Base-by-base conservation (phyloP, 1,139 yeast species). In the Arxiozyma bovina region DNA sequence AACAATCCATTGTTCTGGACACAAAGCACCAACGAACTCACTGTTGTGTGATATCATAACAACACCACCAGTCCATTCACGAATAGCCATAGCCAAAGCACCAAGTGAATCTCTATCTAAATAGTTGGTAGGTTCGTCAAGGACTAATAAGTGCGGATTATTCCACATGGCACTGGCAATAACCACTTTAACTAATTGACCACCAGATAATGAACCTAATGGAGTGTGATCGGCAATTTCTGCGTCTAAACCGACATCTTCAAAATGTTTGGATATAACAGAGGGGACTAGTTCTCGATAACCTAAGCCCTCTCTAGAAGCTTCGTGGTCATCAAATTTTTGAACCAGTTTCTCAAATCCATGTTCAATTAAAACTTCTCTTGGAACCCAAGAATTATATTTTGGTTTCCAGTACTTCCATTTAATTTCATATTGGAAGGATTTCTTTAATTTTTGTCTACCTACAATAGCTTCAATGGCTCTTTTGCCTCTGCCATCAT, bases 101-200 rank as follows among this genome's bases (percentile, higher is more conserved):
- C 99, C 99, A 59, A 93, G 78, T 30, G 98, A 91, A 70, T 93
- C 99, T 77, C 99, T 84, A 74, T 93, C 99, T 74, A 93, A 79
- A 78, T 93, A 93, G 75, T 93, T 93, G 67, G 99, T 93, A 70
- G 99, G 99, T 80, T 93, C 99, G 74, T 93, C 99, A 61, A 93
- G 79, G 46, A 93, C 99, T 61, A 93, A 81, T 74, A 93, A 80
- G 74, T 93, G 99, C n/a, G 99, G 99, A 70, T 93, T 93, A 74
- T 93, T 91, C 99, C 99, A 93, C 95, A 93, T 93, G 61, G 98
- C 98, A 73, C 98, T 98, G 20, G 99, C 99, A 77, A 93, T 91
- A 59, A 93, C 99, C 60, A 93, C 98, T 75, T 93, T 93, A 60
- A 93, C 99, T 70, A 91, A 80, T 77, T 93, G 99, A 63, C 99